Conservation (phyloP, 2,329 filamentous ascomycete genomes). For the Exophiala aquamarina region DNA sequence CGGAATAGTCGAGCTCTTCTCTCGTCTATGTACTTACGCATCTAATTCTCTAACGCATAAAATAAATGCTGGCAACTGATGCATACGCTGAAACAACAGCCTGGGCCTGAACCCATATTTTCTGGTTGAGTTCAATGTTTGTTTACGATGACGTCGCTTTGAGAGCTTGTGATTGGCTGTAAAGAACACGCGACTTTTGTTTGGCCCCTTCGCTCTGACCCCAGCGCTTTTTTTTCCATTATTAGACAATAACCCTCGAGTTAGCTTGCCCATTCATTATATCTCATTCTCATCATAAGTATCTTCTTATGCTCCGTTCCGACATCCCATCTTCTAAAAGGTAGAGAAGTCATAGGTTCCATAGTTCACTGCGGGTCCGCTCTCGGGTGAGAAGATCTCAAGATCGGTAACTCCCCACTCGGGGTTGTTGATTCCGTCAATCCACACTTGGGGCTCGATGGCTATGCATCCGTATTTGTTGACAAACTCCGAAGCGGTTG, state of each 20-base stretch:
- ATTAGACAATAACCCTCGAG: neutral
- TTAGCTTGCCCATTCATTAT: neutral
- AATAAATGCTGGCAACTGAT: too few species aligned
- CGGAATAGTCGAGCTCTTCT: too few species aligned
- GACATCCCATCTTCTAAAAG: constrained; percentile 26
- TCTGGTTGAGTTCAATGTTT: too few species aligned
- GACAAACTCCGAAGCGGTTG: constrained; percentile 48
- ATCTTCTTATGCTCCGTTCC: neutral
- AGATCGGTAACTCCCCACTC: constrained; percentile 68
- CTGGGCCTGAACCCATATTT: too few species aligned
- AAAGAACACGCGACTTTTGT: constrained; percentile 1
- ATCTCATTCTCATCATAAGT: neutral
- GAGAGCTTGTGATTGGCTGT: constrained; percentile 17
- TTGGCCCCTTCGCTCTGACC: too few species aligned
- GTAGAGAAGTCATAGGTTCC: constrained; percentile 47
- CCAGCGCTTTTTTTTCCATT: neutral
- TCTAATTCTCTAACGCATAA: neutral
- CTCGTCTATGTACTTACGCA: too few species aligned
- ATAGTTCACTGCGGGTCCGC: constrained; percentile 42
- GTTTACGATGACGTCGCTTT: constrained; percentile 23
- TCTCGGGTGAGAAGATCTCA: constrained; percentile 43
- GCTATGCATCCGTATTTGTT: constrained; percentile 80
- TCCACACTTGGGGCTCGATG: constrained; percentile 90
- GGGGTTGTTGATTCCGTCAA: constrained; percentile 89
- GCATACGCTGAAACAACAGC: too few species aligned